phyloP scores from a whole-genome alignment of 169 alveolate species.

The Hammondia hammondi region DNA sequence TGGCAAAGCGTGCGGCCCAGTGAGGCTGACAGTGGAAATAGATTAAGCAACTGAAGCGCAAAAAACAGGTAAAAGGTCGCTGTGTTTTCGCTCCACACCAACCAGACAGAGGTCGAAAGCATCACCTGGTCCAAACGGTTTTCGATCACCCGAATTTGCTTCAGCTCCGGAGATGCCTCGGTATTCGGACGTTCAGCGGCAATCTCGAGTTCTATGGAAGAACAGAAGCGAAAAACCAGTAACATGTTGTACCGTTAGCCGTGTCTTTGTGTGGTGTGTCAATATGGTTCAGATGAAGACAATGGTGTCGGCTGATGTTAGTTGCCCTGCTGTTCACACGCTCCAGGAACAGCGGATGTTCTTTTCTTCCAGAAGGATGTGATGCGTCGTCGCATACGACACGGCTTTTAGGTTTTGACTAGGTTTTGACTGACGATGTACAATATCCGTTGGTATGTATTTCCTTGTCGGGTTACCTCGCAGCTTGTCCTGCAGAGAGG shows the following conservation, averaged over 20 bases:
- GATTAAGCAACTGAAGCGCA: too few species aligned
- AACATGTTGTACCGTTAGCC: too few species aligned
- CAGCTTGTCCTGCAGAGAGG: conserved; percentile 12
- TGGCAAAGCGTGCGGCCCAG: too few species aligned
- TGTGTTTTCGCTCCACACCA: not conserved
- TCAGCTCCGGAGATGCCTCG: conserved; percentile 87
- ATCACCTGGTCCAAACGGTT: conserved; percentile 74
- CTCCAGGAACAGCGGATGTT: too few species aligned
- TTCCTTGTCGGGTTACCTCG: not conserved
- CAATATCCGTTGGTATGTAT: not conserved
- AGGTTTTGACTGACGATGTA: not conserved
- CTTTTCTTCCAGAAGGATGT: too few species aligned
- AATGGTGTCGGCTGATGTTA: too few species aligned
- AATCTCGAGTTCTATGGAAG: conserved; percentile 25
- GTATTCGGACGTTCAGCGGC: conserved; percentile 77
- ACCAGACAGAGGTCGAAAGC: not conserved
- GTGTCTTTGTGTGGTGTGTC: too few species aligned
- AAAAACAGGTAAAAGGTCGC: not conserved
- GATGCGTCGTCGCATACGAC: too few species aligned
- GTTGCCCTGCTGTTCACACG: too few species aligned
- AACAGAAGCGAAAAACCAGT: not conserved
- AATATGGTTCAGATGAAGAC: too few species aligned
- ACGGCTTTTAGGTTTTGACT: too few species aligned
- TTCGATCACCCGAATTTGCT: conserved; percentile 89
- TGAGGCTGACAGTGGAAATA: too few species aligned